Percentiles rank a stretch among this genome's conserved stretches.
Evolutionary conservation across 2,329 filamentous ascomycete species (phyloP).

Genomic region (Diaporthe sp.): DNA sequence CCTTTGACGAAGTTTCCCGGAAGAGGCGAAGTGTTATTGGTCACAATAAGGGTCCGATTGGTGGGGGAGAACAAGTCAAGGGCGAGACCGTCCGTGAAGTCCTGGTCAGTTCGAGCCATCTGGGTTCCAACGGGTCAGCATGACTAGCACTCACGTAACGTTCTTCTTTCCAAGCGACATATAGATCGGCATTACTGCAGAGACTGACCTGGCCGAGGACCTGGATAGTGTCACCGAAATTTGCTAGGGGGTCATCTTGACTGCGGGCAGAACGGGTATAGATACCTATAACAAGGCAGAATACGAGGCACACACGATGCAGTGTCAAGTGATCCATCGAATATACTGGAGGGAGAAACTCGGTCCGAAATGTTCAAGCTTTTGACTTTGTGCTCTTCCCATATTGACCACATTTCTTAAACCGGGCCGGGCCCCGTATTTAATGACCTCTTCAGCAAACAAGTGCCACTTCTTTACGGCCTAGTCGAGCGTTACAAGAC

Average conservation of each 20-base stretch:
- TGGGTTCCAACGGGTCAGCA: not conserved
- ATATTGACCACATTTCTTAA: not conserved
- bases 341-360: no score
- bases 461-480: not conserved
- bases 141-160: not conserved
- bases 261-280: not conserved
- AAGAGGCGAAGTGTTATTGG: not conserved
- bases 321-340: not conserved
- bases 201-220: slow-evolving; percentile 10
- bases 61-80: not conserved
- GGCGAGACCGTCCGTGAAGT: slow-evolving; percentile 4
- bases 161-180: not conserved
- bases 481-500: not conserved
- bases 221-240: slow-evolving; percentile 2
- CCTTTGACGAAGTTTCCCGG: slow-evolving; percentile 12
- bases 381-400: no score
- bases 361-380: no score
- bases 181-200: not conserved
- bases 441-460: not conserved
- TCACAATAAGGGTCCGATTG: slow-evolving; percentile 3
- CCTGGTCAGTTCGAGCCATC: slow-evolving; percentile 15
- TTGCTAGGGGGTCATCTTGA: slow-evolving; percentile 7
- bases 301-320: not conserved
- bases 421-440: not conserved
- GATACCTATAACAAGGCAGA: not conserved